Evolutionary conservation across 2,329 filamentous ascomycete species (phyloP).

Genomic region (Plectosphaerella sp.): DNA sequence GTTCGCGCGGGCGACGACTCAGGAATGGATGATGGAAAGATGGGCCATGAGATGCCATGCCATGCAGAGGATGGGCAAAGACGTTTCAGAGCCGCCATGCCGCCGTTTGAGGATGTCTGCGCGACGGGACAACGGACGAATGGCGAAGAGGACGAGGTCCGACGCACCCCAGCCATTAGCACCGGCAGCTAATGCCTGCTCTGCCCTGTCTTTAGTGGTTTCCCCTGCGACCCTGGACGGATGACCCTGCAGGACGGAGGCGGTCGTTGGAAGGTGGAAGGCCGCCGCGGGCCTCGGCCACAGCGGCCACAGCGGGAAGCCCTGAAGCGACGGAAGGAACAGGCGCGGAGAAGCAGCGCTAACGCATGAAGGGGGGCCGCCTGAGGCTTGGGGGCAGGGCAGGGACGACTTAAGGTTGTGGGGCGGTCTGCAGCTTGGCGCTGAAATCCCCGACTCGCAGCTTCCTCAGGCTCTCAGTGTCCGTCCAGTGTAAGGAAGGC

Average conservation of each 20-base stretch:
- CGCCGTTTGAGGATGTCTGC: constrained; percentile 1
- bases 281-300: no score
- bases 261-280: no score
- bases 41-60: neutral
- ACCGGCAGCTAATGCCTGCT: constrained; percentile 1
- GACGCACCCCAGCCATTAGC: constrained; percentile 8
- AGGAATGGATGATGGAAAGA: no score
- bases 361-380: neutral
- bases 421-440: neutral
- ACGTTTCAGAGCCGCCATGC: constrained; percentile 3
- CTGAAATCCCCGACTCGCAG: neutral
- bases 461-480: neutral
- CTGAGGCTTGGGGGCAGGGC: neutral
- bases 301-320: no score
- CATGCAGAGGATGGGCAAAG: neutral
- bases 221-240: no score
- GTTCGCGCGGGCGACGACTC: neutral
- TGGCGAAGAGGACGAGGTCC: neutral
- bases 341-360: no score
- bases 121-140: neutral
- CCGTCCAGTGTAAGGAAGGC: no score
- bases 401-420: neutral
- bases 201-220: neutral
- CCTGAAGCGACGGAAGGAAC: no score
- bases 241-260: no score